A percentile compares a stretch with the other conserved stretches of the same genome.
Conservation (phyloP, 176 grass and related monocot genomes). For the Oryza glaberrima region DNA sequence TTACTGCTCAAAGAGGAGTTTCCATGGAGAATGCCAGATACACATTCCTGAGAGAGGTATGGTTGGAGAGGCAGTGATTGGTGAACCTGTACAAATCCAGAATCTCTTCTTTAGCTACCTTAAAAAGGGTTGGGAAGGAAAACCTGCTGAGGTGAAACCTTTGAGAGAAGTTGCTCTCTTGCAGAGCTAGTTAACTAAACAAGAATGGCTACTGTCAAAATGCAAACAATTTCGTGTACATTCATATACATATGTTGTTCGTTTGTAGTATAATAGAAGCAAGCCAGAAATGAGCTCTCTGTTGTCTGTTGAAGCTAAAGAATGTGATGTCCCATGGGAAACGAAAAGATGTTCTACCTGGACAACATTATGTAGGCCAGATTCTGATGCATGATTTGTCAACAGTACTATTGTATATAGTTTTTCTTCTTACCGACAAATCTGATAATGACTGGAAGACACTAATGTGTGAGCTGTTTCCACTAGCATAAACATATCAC, state of each 20-base stretch:
- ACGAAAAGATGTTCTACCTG: neutral
- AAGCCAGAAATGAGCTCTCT: neutral
- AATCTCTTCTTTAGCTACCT: conserved; percentile 22
- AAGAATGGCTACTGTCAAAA: conserved; percentile 21
- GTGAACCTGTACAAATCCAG: conserved; percentile 31
- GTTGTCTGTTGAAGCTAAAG: conserved; percentile 2
- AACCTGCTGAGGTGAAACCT: conserved; percentile 35
- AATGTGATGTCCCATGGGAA: neutral
- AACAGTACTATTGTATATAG: conserved; percentile 4
- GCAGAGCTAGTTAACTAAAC: conserved; percentile 18
- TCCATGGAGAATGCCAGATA: conserved; percentile 60
- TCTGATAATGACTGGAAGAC: conserved; percentile 16
- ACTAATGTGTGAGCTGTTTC: conserved; percentile 42
- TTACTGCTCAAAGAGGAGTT: conserved; percentile 35
- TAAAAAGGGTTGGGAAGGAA: conserved; percentile 34
- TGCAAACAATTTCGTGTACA: conserved; percentile 39
- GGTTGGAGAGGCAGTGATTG: conserved; percentile 48
- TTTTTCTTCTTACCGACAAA: conserved; percentile 22
- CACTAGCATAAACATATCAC: conserved; percentile 32
- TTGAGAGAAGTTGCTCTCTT: conserved; percentile 21
- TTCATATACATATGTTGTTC: conserved; percentile 26
- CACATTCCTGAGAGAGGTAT: conserved; percentile 77
- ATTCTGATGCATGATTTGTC: neutral
- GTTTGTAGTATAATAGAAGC: conserved; percentile 42
- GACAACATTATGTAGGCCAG: neutral